phyloP scores from a whole-genome alignment of 345 rosid species.

The Eucalyptus cladocalyx region DNA sequence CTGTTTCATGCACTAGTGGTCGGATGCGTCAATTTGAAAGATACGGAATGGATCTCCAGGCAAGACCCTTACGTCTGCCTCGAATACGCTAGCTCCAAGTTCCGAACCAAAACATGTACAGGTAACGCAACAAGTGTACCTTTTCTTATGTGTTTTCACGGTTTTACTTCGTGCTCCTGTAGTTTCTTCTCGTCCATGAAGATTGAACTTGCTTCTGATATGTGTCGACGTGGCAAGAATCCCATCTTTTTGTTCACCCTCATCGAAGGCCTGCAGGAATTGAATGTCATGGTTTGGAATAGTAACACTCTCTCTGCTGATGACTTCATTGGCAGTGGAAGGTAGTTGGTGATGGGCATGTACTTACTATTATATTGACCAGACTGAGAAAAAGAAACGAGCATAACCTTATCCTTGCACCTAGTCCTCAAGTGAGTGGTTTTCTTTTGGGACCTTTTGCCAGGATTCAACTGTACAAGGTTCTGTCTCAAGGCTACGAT shows the following conservation, averaged over 20 bases:
- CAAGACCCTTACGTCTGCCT: conserved; percentile 8
- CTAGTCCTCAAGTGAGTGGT: background rate
- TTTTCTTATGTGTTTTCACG: background rate
- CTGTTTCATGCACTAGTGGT: background rate
- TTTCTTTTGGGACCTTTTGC: background rate
- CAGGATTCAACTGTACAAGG: conserved; percentile 72
- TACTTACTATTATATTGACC: background rate
- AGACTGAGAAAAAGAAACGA: background rate
- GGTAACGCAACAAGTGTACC: background rate
- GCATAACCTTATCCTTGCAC: background rate
- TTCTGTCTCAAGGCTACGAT: conserved; percentile 64
- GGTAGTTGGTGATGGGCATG: conserved; percentile 14
- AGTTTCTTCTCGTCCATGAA: background rate
- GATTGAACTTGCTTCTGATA: background rate
- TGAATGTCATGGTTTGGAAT: conserved; percentile 55
- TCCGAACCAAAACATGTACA: conserved; percentile 6
- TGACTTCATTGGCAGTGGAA: conserved; percentile 80
- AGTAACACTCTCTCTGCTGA: conserved; percentile 54
- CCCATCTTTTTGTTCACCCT: conserved; percentile 58
- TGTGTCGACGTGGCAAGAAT: conserved; percentile 59
- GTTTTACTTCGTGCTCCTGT: background rate
- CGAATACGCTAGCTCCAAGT: background rate
- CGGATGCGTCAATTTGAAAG: conserved; percentile 1
- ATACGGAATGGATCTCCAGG: conserved; percentile 7
- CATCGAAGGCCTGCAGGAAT: conserved; percentile 73